phyloP scores from a whole-genome alignment of 257 asterid genomes.

The Solanum ossicruentum region DNA sequence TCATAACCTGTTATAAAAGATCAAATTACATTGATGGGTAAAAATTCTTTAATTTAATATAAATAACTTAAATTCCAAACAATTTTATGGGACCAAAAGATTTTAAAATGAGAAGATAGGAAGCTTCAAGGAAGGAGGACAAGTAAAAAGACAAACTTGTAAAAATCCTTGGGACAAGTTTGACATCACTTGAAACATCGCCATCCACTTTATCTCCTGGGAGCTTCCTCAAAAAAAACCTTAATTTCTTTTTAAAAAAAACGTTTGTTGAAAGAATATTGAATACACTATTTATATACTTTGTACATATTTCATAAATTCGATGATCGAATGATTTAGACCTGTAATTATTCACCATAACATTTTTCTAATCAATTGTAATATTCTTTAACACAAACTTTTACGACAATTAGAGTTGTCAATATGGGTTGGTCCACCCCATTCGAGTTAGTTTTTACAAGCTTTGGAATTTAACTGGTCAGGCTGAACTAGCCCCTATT shows the following conservation, averaged over 20 bases:
- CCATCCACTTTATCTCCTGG: background rate
- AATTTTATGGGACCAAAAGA: background rate
- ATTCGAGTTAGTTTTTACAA: accelerated
- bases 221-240: background rate
- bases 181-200: background rate
- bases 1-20: no score
- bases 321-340: no score
- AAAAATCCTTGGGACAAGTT: background rate
- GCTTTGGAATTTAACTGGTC: no score
- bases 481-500: no score
- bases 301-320: no score
- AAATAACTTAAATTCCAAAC: background rate
- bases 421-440: no score
- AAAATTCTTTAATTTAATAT: background rate
- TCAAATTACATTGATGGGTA: background rate
- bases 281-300: background rate
- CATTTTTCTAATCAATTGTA: no score
- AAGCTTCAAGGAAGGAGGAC: background rate
- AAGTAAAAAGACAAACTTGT: background rate
- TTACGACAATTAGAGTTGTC: no score
- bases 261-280: background rate
- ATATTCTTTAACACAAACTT: no score
- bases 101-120: background rate
- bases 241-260: background rate
- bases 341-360: no score